These are phyloP conservation scores for Baorangia bicolor DNA, from an alignment of 768 basidiomycete species.

Conservation along the genomic window DNA sequence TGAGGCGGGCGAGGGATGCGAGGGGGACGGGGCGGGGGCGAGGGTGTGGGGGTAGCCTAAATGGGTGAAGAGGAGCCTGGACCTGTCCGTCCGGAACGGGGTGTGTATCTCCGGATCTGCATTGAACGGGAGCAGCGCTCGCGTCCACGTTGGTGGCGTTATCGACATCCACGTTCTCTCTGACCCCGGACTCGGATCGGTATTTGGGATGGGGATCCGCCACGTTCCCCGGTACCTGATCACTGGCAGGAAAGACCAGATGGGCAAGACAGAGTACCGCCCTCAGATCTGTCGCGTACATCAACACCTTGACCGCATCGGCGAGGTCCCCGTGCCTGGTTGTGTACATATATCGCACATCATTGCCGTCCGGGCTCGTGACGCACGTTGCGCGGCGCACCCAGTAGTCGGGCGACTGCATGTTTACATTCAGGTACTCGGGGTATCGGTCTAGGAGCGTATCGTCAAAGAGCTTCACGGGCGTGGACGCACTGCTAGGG, in stretches of 20 bases:
- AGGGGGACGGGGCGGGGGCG: too few relatives aligned
- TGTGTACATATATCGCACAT: too few relatives aligned
- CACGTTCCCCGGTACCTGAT: background rate
- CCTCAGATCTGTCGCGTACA: background rate
- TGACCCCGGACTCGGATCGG: background rate
- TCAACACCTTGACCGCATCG: background rate
- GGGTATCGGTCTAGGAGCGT: background rate
- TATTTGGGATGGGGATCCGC: background rate
- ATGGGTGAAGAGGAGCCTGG: background rate
- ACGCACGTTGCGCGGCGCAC: background rate
- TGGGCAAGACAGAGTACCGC: background rate
- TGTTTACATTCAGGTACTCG: background rate
- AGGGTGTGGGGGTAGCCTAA: background rate
- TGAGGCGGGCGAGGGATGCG: background rate
- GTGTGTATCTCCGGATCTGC: background rate
- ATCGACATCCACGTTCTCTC: background rate
- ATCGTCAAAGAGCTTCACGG: background rate
- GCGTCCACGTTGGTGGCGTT: background rate
- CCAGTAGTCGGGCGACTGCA: background rate
- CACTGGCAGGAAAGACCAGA: background rate
- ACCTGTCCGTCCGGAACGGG: background rate
- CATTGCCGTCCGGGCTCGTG: too few relatives aligned
- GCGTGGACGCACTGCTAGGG: background rate
- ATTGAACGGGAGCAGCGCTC: background rate
- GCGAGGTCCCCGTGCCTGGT: background rate